These are phyloP conservation scores for Aspergillus neoniger DNA, from an alignment of 2,329 filamentous ascomycete genomes.

Conservation along the genomic window DNA sequence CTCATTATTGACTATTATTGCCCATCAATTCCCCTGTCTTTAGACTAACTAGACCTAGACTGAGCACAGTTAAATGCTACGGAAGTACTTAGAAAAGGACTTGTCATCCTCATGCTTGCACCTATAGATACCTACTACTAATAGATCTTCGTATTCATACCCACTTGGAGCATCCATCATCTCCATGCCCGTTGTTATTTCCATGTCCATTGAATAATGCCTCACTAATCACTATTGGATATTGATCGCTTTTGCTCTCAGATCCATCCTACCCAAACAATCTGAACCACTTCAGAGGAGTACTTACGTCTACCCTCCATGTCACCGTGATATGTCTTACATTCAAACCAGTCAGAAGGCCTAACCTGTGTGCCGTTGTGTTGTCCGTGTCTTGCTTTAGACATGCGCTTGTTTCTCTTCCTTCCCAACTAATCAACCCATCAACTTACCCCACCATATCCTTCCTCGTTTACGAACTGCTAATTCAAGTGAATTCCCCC, in stretches of 20 bases:
- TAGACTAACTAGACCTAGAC: background rate
- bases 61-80: background rate
- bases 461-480: background rate
- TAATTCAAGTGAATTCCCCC: background rate
- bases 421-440: background rate
- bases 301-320: background rate
- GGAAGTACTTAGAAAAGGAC: background rate
- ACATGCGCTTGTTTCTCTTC: conserved; percentile 1
- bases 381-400: background rate
- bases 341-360: background rate
- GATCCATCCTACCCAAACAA: background rate
- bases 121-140: background rate
- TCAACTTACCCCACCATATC: background rate
- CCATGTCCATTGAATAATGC: background rate
- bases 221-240: too few species aligned
- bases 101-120: background rate
- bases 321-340: conserved; percentile 9
- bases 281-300: too few species aligned
- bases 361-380: background rate
- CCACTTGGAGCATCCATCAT: conserved; percentile 3
- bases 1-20: conserved; percentile 5
- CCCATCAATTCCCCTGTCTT: background rate
- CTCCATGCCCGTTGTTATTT: background rate
- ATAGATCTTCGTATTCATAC: background rate
- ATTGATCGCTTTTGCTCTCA: background rate